phyloP scores from a whole-genome alignment of 179 eudicot genomes.

The Corrigiola litoralis region DNA sequence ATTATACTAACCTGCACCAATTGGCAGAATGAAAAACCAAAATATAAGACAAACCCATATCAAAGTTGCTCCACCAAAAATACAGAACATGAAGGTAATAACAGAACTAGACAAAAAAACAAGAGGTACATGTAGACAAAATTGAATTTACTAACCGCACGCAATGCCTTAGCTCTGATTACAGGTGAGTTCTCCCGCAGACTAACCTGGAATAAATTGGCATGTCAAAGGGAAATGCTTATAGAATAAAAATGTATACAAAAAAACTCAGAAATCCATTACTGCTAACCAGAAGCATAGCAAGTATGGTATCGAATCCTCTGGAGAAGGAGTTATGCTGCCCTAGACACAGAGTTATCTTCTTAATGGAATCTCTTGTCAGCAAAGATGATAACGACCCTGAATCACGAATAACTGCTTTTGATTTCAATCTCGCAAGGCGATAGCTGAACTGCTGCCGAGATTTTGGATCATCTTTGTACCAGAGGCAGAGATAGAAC shows the following conservation, averaged over 20 bases:
- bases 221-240: constrained; percentile 1
- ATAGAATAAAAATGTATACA: not conserved
- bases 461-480: constrained; percentile 78
- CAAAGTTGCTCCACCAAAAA: not conserved
- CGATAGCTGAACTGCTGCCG: constrained; percentile 48
- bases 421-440: constrained; percentile 75
- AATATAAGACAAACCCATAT: not conserved
- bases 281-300: constrained; percentile 78
- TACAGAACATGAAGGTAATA: not conserved
- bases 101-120: not conserved
- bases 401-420: constrained; percentile 67
- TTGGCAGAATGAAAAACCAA: constrained; percentile 17
- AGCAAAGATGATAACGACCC: constrained; percentile 53
- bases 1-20: constrained; percentile 82
- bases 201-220: constrained; percentile 58
- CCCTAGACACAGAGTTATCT: constrained; percentile 68
- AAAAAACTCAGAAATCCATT: not conserved
- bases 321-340: constrained; percentile 86
- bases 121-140: not conserved
- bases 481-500: constrained; percentile 95
- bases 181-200: constrained; percentile 93
- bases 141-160: constrained; percentile 68
- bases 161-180: constrained; percentile 92
- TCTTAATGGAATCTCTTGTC: constrained; percentile 69
- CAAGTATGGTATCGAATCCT: constrained; percentile 97